Conservation (phyloP, 2,329 filamentous ascomycete genomes). For the Botrytis galanthina region DNA sequence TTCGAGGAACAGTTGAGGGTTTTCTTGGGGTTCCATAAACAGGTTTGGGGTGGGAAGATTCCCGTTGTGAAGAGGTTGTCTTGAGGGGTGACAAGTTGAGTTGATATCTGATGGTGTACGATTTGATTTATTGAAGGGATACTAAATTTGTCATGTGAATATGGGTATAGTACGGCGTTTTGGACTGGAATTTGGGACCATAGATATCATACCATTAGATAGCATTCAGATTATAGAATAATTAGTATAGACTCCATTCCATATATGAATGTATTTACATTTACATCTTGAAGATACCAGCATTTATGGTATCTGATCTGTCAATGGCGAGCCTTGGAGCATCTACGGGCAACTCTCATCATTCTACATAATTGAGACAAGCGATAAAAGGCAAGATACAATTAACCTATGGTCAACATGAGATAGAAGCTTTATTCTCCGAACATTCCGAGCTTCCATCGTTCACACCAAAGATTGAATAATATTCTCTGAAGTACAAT, state of each 20-base stretch:
- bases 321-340: neutral
- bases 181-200: neutral
- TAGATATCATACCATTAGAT: neutral
- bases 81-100: neutral
- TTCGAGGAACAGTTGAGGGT: conserved; percentile 13
- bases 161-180: neutral
- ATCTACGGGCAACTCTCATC: neutral
- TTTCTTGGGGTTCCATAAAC: conserved; percentile 7
- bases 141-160: neutral
- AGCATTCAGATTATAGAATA: neutral
- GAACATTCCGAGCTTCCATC: neutral
- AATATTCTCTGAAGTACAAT: neutral
- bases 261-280: neutral
- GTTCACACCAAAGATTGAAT: neutral
- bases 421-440: neutral
- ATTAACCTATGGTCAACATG: neutral
- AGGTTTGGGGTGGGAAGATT: conserved; percentile 2
- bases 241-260: neutral
- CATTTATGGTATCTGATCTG: neutral
- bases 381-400: too few species aligned
- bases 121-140: neutral
- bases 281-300: too few species aligned
- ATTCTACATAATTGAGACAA: too few species aligned
- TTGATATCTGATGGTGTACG: neutral
- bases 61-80: neutral